Conservation (phyloP, 306 rosid genomes). For the Dalbergia cultrata region DNA sequence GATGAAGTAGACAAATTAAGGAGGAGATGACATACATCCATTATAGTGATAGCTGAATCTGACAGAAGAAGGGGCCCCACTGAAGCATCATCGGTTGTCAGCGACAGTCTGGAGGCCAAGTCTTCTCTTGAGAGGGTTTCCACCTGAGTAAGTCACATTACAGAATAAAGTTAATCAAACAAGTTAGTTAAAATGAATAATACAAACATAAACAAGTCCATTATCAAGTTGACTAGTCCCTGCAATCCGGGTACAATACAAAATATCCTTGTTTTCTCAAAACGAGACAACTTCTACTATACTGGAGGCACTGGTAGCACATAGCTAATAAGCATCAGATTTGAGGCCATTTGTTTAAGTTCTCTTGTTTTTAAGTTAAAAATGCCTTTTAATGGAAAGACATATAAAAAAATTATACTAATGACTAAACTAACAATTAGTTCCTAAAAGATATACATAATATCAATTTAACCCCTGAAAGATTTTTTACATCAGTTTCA, state of each 20-base stretch:
- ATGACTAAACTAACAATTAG: too few relatives aligned
- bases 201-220: slow-evolving; percentile 10
- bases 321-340: slow-evolving; percentile 38
- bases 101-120: slow-evolving; percentile 91
- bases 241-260: background rate
- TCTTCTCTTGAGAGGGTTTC: slow-evolving; percentile 94
- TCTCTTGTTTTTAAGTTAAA: too few relatives aligned
- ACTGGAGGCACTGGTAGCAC: slow-evolving; percentile 19
- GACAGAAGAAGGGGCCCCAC: slow-evolving; percentile 90
- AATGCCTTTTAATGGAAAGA: too few relatives aligned
- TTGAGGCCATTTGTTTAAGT: background rate
- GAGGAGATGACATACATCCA: slow-evolving; percentile 84
- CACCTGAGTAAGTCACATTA: slow-evolving; percentile 65
- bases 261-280: slow-evolving; percentile 14
- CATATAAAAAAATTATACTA: too few relatives aligned
- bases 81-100: slow-evolving; percentile 86
- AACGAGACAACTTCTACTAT: slow-evolving; percentile 25
- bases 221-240: slow-evolving; percentile 9
- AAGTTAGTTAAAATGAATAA: slow-evolving; percentile 15
- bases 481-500: too few relatives aligned
- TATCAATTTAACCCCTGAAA: too few relatives aligned
- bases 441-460: too few relatives aligned
- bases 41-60: slow-evolving; percentile 85
- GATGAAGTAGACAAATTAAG: slow-evolving; percentile 39
- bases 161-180: slow-evolving; percentile 27